These are phyloP conservation scores for Torulaspora maleeae DNA, from an alignment of 805 yeast species.

Conservation along the genomic window DNA sequence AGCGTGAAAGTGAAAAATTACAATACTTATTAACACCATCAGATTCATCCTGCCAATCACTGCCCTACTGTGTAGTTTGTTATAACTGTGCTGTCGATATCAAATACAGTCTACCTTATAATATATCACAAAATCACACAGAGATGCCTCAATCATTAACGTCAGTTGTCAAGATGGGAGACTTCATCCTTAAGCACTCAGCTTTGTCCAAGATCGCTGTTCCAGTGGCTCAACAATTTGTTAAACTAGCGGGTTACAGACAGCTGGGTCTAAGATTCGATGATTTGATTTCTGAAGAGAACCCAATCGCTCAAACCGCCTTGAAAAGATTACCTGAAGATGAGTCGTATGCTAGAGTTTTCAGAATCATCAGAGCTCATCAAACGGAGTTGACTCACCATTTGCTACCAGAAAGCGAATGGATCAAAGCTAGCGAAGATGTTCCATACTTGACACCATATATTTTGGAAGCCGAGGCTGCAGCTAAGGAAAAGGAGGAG, in stretches of 20 bases:
- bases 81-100: background rate
- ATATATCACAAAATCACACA: background rate
- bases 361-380: conserved; percentile 87
- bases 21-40: background rate
- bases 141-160: conserved; percentile 49
- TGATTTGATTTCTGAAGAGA: conserved; percentile 85
- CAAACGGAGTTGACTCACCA: conserved; percentile 83
- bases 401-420: conserved; percentile 75
- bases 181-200: conserved; percentile 77
- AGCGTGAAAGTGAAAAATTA: background rate
- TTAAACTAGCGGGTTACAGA: conserved; percentile 84
- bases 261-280: conserved; percentile 88
- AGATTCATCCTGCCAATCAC: no score
- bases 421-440: conserved; percentile 75
- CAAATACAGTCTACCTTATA: background rate
- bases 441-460: conserved; percentile 79
- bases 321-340: conserved; percentile 78
- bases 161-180: conserved; percentile 67
- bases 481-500: conserved; percentile 78
- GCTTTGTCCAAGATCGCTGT: conserved; percentile 65
- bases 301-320: conserved; percentile 80
- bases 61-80: no score
- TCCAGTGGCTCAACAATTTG: conserved; percentile 75
- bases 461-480: conserved; percentile 91
- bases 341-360: conserved; percentile 85